Percentiles rank a stretch among this genome's conserved stretches.
Evolutionary conservation across 495 filamentous ascomycete genomes (phyloP).

Genomic region (Aeminium ludgeri): DNA sequence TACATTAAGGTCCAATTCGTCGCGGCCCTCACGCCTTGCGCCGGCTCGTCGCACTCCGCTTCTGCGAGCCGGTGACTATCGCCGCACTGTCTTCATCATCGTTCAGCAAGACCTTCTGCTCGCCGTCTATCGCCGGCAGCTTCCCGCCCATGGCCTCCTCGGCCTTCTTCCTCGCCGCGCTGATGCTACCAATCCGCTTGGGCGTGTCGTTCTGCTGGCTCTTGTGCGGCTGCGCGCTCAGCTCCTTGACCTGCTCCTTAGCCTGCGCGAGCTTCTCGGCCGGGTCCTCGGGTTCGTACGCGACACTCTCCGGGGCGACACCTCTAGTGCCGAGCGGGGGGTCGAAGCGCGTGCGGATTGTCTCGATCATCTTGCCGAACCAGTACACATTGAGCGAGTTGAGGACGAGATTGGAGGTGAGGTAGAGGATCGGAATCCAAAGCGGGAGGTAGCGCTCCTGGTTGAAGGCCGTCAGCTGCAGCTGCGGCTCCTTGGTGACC

Average conservation of each 20-base stretch:
- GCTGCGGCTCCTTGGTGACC: conserved; percentile 1
- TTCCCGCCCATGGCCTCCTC: conserved; percentile 1
- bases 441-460: conserved; percentile 35
- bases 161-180: neutral
- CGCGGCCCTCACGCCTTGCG: neutral
- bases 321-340: conserved; percentile 30
- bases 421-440: conserved; percentile 66
- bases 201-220: neutral
- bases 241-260: neutral
- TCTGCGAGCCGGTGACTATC: neutral
- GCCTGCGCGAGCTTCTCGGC: neutral
- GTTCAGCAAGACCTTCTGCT: neutral
- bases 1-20: no score
- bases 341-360: conserved; percentile 78
- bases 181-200: neutral
- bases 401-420: conserved; percentile 59
- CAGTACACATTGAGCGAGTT: conserved; percentile 88
- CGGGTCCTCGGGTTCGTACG: neutral
- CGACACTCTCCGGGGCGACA: conserved; percentile 6
- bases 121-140: neutral
- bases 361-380: conserved; percentile 94
- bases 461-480: conserved; percentile 11
- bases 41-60: neutral
- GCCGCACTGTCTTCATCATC: neutral
- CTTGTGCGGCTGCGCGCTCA: neutral